A percentile compares a stretch with the other conserved stretches of the same genome.
Conservation (phyloP, 768 basidiomycete species). For the Boletus rubescentipes region DNA sequence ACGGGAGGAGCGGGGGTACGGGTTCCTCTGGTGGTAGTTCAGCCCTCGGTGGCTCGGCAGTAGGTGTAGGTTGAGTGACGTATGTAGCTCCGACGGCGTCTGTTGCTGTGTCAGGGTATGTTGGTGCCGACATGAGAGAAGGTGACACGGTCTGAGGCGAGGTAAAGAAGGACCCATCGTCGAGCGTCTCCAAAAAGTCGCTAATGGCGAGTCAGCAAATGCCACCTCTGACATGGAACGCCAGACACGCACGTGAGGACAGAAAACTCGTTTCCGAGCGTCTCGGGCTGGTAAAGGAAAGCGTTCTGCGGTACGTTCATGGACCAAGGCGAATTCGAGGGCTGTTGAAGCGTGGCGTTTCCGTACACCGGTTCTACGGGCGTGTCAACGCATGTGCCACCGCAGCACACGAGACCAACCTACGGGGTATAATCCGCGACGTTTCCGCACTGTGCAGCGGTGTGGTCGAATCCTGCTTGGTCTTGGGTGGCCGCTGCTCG, state of each 20-base stretch:
- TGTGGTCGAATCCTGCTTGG: conserved; percentile 39
- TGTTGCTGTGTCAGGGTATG: conserved; percentile 18
- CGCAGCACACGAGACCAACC: background rate
- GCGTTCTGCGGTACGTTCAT: conserved; percentile 47
- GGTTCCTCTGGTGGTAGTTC: conserved; percentile 38
- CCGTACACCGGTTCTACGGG: conserved; percentile 26
- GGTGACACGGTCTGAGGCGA: conserved; percentile 50
- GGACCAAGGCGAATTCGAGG: conserved; percentile 50
- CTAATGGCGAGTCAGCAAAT: conserved; percentile 35
- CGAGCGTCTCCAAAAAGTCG: conserved; percentile 86
- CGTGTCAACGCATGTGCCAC: background rate
- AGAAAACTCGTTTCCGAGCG: conserved; percentile 78
- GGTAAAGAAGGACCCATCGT: conserved; percentile 79
- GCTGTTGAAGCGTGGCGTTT: conserved; percentile 16
- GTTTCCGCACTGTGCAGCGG: conserved; percentile 32
- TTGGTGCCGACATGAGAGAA: conserved; percentile 45
- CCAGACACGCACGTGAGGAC: conserved; percentile 60
- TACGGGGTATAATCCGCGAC: conserved; percentile 32
- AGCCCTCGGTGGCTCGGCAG: conserved; percentile 24
- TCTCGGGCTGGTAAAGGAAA: conserved; percentile 73
- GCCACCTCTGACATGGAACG: background rate
- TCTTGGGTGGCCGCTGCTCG: conserved; percentile 60
- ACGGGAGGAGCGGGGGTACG: conserved; percentile 57
- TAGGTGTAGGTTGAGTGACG: conserved; percentile 10
- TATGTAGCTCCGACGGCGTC: conserved; percentile 15